A percentile compares a stretch with the other conserved stretches of the same genome.
phyloP scores from a whole-genome alignment of 441 rosid genomes.

The Gossypium gossypioides region DNA sequence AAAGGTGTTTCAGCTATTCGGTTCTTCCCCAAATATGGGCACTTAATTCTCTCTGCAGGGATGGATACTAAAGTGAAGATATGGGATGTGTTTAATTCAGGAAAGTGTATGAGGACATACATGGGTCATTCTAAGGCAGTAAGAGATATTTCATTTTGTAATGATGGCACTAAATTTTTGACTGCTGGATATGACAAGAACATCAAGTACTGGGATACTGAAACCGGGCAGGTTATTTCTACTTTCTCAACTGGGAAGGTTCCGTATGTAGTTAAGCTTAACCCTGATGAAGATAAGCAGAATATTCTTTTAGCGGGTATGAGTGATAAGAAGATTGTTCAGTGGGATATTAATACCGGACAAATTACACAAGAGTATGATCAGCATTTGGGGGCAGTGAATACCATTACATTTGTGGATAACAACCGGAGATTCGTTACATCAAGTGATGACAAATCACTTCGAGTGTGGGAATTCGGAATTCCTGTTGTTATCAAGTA shows the following conservation, averaged over 20 bases:
- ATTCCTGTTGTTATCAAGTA: constrained; percentile 96
- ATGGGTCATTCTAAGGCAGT: constrained; percentile 96
- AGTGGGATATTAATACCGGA: constrained; percentile 92
- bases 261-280: constrained; percentile 88
- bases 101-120: constrained; percentile 97
- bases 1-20: constrained; percentile 90
- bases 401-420: constrained; percentile 94
- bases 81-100: constrained; percentile 95
- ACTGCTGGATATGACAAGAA: constrained; percentile 92
- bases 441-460: constrained; percentile 96
- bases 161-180: constrained; percentile 89
- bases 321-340: constrained; percentile 99
- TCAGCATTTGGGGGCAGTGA: constrained; percentile 96
- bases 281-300: constrained; percentile 95
- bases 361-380: constrained; percentile 95
- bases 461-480: constrained; percentile 97
- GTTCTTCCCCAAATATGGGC: constrained; percentile 88
- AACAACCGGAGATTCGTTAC: constrained; percentile 92
- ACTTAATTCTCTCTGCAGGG: constrained; percentile 94
- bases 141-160: constrained; percentile 79
- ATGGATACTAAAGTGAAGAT: constrained; percentile 95
- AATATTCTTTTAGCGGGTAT: constrained; percentile 86
- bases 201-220: constrained; percentile 95
- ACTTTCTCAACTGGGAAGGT: constrained; percentile 83
- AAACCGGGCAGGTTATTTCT: constrained; percentile 92